Evolutionary conservation across 192 early-diverging fungal genomes (phyloP).

Genomic region (Paraglomus brasilianum): DNA sequence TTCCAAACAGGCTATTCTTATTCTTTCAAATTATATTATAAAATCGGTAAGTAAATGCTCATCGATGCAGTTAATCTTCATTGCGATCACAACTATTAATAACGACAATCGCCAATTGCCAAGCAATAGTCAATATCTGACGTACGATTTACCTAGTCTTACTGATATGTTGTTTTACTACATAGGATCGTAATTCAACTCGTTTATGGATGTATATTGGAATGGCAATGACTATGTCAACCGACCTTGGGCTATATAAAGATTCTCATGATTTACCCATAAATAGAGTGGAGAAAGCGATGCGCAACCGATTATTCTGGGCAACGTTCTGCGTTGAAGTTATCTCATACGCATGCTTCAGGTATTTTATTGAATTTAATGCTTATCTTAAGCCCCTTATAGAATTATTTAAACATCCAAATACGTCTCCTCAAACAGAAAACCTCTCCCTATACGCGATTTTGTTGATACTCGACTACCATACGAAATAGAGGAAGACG

Average conservation of each 20-base stretch:
- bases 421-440: background rate
- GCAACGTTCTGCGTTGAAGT: slow-evolving; percentile 62
- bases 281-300: slow-evolving; percentile 47
- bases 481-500: slow-evolving; percentile 28
- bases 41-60: slow-evolving; percentile 15
- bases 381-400: slow-evolving; percentile 19
- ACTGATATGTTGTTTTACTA: too few relatives aligned
- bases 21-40: slow-evolving; percentile 2
- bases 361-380: slow-evolving; percentile 32
- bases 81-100: slow-evolving; percentile 37
- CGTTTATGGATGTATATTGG: slow-evolving; percentile 44
- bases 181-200: slow-evolving; percentile 2
- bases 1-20: slow-evolving; percentile 7
- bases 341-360: slow-evolving; percentile 57
- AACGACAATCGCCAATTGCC: slow-evolving; percentile 30
- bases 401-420: background rate
- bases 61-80: too few relatives aligned
- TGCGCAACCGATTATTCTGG: slow-evolving; percentile 65
- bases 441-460: slow-evolving; percentile 34
- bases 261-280: slow-evolving; percentile 55
- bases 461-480: slow-evolving; percentile 42
- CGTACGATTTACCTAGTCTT: too few relatives aligned
- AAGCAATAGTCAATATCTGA: too few relatives aligned
- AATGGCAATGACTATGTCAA: slow-evolving; percentile 65
- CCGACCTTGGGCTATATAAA: slow-evolving; percentile 69